phyloP scores from a whole-genome alignment of 371 early-diverging fungal genomes.

The Nematocida sp. region DNA sequence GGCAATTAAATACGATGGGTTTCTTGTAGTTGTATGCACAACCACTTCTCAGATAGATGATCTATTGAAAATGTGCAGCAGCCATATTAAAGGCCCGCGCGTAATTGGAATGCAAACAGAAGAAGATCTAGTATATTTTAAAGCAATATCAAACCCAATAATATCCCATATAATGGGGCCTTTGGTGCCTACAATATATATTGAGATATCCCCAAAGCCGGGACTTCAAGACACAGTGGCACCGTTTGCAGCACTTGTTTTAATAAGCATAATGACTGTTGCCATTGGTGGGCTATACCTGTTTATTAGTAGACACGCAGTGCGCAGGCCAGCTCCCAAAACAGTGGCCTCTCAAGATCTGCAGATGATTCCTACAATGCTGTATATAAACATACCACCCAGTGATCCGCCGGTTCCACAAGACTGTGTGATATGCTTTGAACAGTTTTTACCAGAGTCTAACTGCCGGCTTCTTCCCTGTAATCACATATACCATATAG shows the following conservation, averaged over 20 bases:
- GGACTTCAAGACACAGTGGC: background rate
- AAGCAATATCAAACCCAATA: background rate
- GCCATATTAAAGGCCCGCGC: background rate
- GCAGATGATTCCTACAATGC: background rate
- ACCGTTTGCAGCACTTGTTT: background rate
- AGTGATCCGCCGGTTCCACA: conserved; percentile 57
- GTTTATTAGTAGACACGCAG: background rate
- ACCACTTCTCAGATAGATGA: background rate
- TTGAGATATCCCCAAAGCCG: background rate
- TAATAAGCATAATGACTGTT: conserved; percentile 11
- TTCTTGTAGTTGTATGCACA: background rate
- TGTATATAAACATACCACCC: background rate
- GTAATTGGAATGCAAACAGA: background rate
- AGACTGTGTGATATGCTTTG: conserved; percentile 83
- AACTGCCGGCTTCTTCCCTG: conserved; percentile 79
- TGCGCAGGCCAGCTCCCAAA: background rate
- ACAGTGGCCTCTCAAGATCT: background rate
- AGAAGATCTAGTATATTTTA: background rate
- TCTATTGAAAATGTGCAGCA: background rate
- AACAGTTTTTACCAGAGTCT: conserved; percentile 78
- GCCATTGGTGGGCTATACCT: background rate
- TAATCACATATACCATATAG: conserved; percentile 80
- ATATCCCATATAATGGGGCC: background rate
- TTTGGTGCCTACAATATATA: background rate
- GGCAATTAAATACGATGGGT: background rate